phyloP scores from a whole-genome alignment of 208 protist genomes.

The Crithidia brevicula region DNA sequence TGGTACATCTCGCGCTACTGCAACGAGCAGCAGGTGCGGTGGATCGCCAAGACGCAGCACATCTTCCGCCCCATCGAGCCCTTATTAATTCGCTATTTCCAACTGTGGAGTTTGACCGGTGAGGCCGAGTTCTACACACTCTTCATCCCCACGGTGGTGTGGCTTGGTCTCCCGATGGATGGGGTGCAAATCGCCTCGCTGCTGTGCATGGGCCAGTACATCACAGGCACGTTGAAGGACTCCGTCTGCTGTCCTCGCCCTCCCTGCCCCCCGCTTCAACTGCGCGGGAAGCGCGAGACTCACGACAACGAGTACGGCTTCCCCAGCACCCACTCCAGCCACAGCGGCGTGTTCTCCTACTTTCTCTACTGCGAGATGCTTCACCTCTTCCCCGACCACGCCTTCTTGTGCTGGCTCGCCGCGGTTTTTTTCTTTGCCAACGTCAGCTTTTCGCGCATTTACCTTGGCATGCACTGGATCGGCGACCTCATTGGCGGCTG shows the following conservation, averaged over 20 bases:
- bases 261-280: constrained; percentile 66
- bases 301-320: constrained; percentile 80
- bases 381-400: constrained; percentile 39
- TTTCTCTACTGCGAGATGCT: constrained; percentile 51
- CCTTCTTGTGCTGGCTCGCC: constrained; percentile 47
- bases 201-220: constrained; percentile 66
- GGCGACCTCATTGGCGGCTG: constrained; percentile 65
- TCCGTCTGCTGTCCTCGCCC: constrained; percentile 61
- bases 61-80: constrained; percentile 31
- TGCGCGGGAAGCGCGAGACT: constrained; percentile 44
- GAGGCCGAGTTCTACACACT: constrained; percentile 75
- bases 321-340: constrained; percentile 70
- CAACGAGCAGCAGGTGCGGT: constrained; percentile 50
- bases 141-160: constrained; percentile 60
- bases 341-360: constrained; percentile 62
- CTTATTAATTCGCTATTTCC: constrained; percentile 54
- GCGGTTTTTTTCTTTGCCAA: constrained; percentile 47
- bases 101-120: constrained; percentile 66
- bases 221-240: constrained; percentile 71
- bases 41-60: constrained; percentile 46
- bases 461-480: constrained; percentile 83
- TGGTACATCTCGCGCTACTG: constrained; percentile 81
- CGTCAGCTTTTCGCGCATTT: constrained; percentile 64
- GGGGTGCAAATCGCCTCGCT: constrained; percentile 46
- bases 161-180: constrained; percentile 40